phyloP scores from a whole-genome alignment of 2,329 filamentous ascomycete species.

The Phialophora macrospora region DNA sequence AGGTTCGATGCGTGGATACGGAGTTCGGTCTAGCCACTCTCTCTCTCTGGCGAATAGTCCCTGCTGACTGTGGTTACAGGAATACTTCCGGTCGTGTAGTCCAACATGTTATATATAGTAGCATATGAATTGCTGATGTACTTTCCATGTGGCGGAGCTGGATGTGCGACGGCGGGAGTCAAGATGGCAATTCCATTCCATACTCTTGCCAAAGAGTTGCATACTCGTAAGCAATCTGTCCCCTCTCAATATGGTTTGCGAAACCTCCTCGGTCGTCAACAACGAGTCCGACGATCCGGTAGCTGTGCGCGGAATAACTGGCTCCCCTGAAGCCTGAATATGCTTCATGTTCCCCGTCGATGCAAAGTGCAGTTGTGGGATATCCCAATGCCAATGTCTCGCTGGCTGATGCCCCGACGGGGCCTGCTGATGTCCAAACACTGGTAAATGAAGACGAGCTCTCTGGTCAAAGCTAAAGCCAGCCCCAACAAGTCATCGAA shows the following conservation, averaged over 20 bases:
- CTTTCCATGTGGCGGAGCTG: slow-evolving; percentile 43
- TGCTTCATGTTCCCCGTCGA: too few relatives aligned
- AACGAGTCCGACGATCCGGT: slow-evolving; percentile 39
- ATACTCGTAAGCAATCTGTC: too few relatives aligned
- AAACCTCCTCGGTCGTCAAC: slow-evolving; percentile 14
- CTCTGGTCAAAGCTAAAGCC: too few relatives aligned
- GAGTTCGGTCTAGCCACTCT: not conserved
- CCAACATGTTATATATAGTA: slow-evolving; percentile 44
- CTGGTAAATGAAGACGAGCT: too few relatives aligned
- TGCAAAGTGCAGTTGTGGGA: too few relatives aligned
- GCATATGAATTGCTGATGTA: slow-evolving; percentile 45
- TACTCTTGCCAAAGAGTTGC: too few relatives aligned
- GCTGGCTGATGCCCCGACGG: too few relatives aligned
- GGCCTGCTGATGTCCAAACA: too few relatives aligned
- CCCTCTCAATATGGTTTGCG: slow-evolving; percentile 10
- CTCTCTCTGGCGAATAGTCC: slow-evolving; percentile 13
- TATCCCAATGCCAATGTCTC: too few relatives aligned
- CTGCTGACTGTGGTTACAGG: slow-evolving; percentile 42
- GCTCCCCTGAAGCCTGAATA: slow-evolving; percentile 40
- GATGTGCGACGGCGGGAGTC: slow-evolving; percentile 43
- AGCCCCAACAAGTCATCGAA: too few relatives aligned
- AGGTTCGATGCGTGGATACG: too few relatives aligned
- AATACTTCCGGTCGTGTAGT: slow-evolving; percentile 43
- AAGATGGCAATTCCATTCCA: slow-evolving; percentile 42
- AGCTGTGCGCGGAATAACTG: slow-evolving; percentile 43